These are phyloP conservation scores for Neonectria neomacrospora DNA, from an alignment of 2,329 filamentous ascomycete genomes.

Conservation along the genomic window DNA sequence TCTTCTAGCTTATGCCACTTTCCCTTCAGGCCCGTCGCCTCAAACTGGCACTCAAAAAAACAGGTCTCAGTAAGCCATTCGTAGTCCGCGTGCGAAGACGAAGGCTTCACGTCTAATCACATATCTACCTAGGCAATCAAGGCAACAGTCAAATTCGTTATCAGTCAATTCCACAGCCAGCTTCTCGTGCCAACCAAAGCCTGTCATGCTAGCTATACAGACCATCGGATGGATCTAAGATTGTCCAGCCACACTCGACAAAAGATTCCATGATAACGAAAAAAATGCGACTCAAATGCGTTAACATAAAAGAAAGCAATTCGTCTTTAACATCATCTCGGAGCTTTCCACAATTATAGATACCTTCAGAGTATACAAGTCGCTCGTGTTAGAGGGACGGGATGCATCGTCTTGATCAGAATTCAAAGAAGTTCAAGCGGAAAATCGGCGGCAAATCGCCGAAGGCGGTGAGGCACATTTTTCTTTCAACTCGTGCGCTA, in stretches of 20 bases:
- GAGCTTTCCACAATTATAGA: neutral
- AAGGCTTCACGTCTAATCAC: neutral
- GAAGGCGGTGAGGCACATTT: constrained; percentile 48
- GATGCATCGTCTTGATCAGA: neutral
- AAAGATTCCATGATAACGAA: too few species aligned
- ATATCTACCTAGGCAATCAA: neutral
- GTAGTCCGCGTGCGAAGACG: too few species aligned
- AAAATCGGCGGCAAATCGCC: constrained; percentile 6
- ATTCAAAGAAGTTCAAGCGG: neutral
- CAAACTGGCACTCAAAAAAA: neutral
- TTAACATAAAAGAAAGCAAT: too few species aligned
- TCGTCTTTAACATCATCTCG: too few species aligned
- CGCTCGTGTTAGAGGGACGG: neutral
- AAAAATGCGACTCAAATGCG: too few species aligned
- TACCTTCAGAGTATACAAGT: neutral
- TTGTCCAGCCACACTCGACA: too few species aligned
- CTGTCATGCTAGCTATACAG: too few species aligned
- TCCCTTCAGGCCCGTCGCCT: neutral
- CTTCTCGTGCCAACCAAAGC: neutral
- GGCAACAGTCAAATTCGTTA: neutral
- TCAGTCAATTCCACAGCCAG: neutral
- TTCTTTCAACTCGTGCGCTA: constrained; percentile 36
- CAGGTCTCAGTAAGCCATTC: neutral
- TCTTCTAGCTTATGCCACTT: neutral
- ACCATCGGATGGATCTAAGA: too few species aligned